Percentiles rank a stretch among this genome's conserved stretches.
Evolutionary conservation across 1,284 basidiomycete genomes (phyloP).

Genomic region (Schizopora paradoxa): DNA sequence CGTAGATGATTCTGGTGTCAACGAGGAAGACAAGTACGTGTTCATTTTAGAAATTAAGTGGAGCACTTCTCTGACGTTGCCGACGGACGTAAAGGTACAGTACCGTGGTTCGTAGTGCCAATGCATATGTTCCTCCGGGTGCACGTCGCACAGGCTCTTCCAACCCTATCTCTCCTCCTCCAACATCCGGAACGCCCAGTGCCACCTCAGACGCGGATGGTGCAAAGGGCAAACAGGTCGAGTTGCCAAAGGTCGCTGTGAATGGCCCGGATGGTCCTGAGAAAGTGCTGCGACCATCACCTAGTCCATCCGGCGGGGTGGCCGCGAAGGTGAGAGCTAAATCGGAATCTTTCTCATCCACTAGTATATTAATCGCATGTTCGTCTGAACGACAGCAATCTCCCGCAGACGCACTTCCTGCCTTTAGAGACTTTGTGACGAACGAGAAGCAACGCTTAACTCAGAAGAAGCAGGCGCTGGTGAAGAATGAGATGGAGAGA

Average conservation of each 20-base stretch:
- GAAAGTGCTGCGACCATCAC: slow-evolving; percentile 34
- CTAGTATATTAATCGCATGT: slow-evolving; percentile 15
- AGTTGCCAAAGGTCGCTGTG: slow-evolving; percentile 60
- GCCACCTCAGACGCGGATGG: slow-evolving; percentile 1
- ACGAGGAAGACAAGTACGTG: slow-evolving; percentile 93
- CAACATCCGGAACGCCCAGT: slow-evolving; percentile 18
- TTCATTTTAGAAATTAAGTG: slow-evolving; percentile 12
- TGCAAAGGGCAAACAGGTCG: slow-evolving; percentile 9
- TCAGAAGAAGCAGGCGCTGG: slow-evolving; percentile 85
- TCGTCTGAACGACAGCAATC: slow-evolving; percentile 42
- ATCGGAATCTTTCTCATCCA: slow-evolving; percentile 2
- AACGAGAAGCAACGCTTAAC: slow-evolving; percentile 84
- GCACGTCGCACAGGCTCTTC: slow-evolving; percentile 45
- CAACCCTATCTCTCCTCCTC: slow-evolving; percentile 28
- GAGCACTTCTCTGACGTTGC: slow-evolving; percentile 5
- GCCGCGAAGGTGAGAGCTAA: slow-evolving; percentile 49
- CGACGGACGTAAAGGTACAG: slow-evolving; percentile 68
- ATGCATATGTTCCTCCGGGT: slow-evolving; percentile 91
- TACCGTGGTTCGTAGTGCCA: slow-evolving; percentile 82
- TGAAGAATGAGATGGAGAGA: slow-evolving; percentile 92
- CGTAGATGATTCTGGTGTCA: slow-evolving; percentile 65
- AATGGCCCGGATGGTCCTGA: slow-evolving; percentile 61
- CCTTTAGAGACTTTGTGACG: slow-evolving; percentile 87
- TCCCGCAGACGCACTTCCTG: slow-evolving; percentile 64
- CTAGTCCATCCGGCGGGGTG: slow-evolving; percentile 45